Conservation (phyloP, 1,284 basidiomycete species). For the Boletus sp. region DNA sequence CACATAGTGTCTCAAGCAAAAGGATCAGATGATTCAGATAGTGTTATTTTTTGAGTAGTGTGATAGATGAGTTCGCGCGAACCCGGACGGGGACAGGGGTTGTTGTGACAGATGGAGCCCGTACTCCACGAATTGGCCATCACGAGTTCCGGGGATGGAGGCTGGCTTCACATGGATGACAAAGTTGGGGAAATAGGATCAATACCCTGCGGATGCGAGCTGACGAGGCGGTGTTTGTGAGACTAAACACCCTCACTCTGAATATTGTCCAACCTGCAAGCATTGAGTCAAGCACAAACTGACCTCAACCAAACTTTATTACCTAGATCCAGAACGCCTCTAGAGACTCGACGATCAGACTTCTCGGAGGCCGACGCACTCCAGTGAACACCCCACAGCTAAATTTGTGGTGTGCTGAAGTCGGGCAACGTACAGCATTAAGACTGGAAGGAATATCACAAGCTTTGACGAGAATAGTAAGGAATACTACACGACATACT, state of each 20-base stretch:
- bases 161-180: not conserved
- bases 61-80: not conserved
- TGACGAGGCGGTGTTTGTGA: not conserved
- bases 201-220: not conserved
- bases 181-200: not conserved
- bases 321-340: not conserved
- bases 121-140: not conserved
- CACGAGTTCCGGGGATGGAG: not conserved
- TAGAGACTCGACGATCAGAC: not conserved
- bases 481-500: too few relatives aligned
- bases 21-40: conserved; percentile 16
- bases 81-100: not conserved
- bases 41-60: not conserved
- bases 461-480: too few relatives aligned
- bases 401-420: too few relatives aligned
- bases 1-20: not conserved
- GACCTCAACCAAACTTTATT: not conserved
- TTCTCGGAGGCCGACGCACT: too few relatives aligned
- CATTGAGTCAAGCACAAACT: not conserved
- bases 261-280: not conserved
- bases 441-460: too few relatives aligned
- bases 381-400: too few relatives aligned
- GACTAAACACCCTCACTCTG: not conserved
- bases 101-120: not conserved
- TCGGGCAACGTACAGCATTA: too few relatives aligned